Evolutionary conservation across 495 filamentous ascomycete species (phyloP), one percentile per base, ranked within the genome.

Genomic region (Annulohypoxylon moriforme): DNA sequence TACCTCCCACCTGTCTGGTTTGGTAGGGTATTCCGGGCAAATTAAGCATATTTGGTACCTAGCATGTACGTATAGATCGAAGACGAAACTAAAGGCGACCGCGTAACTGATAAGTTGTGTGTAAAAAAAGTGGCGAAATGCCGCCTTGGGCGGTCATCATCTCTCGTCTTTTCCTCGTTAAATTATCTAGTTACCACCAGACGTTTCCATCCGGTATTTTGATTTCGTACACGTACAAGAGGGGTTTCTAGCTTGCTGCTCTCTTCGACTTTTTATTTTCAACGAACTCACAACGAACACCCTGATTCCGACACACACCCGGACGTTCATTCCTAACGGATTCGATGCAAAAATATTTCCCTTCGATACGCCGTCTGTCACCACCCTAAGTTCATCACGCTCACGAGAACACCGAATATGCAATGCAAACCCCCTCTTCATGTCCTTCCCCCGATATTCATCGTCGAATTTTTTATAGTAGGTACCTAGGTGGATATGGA

Each of bases 51-150:
- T n/a, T n/a, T 13, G n/a, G n/a, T n/a, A n/a, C n/a, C n/a, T n/a
- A n/a, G 0, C 9, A 27, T 0, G 27, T 14, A 22, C 9, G 11
- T 18, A 20, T 29, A 18, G 9, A 24, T 16, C 18, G 31, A 18
- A 22, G 7, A 16, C n/a, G n/a, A n/a, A n/a, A n/a, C n/a, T n/a
- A n/a, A n/a, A n/a, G n/a, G n/a, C n/a, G n/a, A n/a, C n/a, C n/a
- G n/a, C n/a, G n/a, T n/a, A n/a, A n/a, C n/a, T n/a, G n/a, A n/a
- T n/a, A 29, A 25, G 31, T 24, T 61, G 25, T 61, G n/a, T 47
- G 31, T 38, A 40, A 42, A 42, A 55, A 59, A 65, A 73, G 71
- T 69, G 65, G 71, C 57, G 71, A 73, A 73, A 69, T 53, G 42
- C 71, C 66, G 61, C 58, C 14, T 1, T 36, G 47, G 53, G 62